phyloP scores from a whole-genome alignment of 2,329 filamentous ascomycete genomes.

The Dothistroma pini region DNA sequence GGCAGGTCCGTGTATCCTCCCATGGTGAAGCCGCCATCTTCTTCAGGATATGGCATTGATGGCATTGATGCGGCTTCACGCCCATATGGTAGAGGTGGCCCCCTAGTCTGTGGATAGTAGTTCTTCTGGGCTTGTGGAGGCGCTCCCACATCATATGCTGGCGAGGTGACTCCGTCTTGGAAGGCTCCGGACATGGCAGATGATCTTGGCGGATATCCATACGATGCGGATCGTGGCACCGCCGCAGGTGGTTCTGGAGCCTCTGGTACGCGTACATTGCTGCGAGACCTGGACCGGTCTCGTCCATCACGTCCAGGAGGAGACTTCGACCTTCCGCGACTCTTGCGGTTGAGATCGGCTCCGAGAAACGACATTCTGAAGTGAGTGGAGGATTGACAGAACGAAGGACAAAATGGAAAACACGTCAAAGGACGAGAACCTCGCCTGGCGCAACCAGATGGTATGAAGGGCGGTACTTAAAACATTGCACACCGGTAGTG shows the following conservation, averaged over 20 bases:
- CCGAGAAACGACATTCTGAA: constrained; percentile 31
- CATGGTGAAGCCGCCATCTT: constrained; percentile 39
- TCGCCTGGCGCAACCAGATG: neutral
- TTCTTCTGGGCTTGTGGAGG: constrained; percentile 23
- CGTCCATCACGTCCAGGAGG: constrained; percentile 33
- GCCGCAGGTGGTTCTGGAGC: constrained; percentile 27
- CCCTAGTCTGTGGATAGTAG: constrained; percentile 17
- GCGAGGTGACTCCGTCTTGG: constrained; percentile 24
- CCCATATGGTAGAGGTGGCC: constrained; percentile 15
- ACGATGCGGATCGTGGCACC: constrained; percentile 13
- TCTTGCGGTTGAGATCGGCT: constrained; percentile 38
- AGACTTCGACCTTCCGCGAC: constrained; percentile 44
- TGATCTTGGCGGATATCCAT: constrained; percentile 23
- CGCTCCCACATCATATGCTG: constrained; percentile 42
- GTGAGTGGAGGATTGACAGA: neutral
- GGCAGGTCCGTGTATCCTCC: constrained; percentile 44
- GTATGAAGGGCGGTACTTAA: neutral
- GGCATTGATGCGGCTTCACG: constrained; percentile 9
- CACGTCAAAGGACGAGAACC: neutral
- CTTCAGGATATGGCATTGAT: constrained; percentile 28
- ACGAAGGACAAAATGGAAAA: neutral
- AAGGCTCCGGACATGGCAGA: constrained; percentile 22
- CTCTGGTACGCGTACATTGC: constrained; percentile 37
- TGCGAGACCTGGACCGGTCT: constrained; percentile 38
- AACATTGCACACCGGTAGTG: constrained; percentile 1